Evolutionary conservation across 2,329 filamentous ascomycete species (phyloP), one percentile per base, ranked within the genome.

Genomic region (Ophidiomyces ophidiicola): DNA sequence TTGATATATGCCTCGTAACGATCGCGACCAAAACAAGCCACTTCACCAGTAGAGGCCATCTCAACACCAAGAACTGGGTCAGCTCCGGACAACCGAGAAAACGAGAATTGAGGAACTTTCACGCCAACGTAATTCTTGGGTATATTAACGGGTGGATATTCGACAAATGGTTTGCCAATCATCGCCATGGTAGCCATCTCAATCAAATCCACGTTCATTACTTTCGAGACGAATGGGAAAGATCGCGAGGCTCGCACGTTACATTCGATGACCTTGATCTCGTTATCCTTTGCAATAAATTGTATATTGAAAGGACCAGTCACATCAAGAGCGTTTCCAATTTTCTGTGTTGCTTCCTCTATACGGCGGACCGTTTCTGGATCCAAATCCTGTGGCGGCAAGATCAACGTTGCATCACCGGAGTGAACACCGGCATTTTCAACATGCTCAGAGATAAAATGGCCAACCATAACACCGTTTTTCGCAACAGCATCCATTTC

Each of bases 201-300:
- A 49, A 98, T 94, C 46, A 98, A 71, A 57, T 98, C 88, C 37
- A 94, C 83, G 36, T 87, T 87, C 84, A 94, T 96, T 50, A 93
- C 85, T 70, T 98, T 98, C 48, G 87, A 94, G 11, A 96, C 87
- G 57, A 98, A 98, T 45, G 90, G 90, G 72, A 94, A 94, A 0
- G 88, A 96, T 48, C 90, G 76, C 32, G 90, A 94, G 11, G 90
- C 90, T 47, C 90, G 80, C 44, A 96, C 90, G 55, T 98, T 98
- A 66, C 90, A 96, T 67, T 98, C 90, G 48, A 98, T 98, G 49
- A 98, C 90, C 71, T 96, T 96, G 70, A 98, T 96, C 50, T 96
- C 88, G 59, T 96, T 96, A 61, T 96, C 87, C 69, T 96, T 96
- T 53, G 90, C 90, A 54, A 98, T 98, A 68, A 98, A 96, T 60